Conservation (phyloP, 495 filamentous ascomycete species). For the Jackrogersella multiformis region DNA sequence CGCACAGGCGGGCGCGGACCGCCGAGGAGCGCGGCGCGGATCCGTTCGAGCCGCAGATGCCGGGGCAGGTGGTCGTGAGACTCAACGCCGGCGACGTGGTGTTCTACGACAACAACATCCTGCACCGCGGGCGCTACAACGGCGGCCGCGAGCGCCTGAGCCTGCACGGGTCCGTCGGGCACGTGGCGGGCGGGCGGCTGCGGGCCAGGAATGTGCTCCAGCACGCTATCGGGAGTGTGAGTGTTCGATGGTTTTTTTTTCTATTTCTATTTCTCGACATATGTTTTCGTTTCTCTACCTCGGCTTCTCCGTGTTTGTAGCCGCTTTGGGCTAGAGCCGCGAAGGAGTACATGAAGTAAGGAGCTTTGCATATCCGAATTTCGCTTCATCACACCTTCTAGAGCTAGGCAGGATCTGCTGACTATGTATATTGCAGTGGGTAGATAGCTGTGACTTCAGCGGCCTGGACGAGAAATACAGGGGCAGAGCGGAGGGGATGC, state of each 20-base stretch:
- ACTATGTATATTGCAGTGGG: slow-evolving; percentile 60
- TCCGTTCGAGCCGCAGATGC: slow-evolving; percentile 65
- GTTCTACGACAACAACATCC: slow-evolving; percentile 89
- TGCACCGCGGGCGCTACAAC: slow-evolving; percentile 81
- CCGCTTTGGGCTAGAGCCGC: background rate
- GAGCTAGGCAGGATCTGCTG: slow-evolving; percentile 11
- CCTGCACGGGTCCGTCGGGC: slow-evolving; percentile 82
- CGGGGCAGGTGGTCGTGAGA: slow-evolving; percentile 68
- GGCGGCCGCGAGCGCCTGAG: slow-evolving; percentile 71
- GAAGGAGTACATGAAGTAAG: background rate
- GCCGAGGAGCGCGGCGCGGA: slow-evolving; percentile 68
- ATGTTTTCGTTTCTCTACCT: background rate
- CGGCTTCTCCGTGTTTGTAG: background rate
- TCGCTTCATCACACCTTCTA: background rate
- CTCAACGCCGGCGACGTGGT: slow-evolving; percentile 77
- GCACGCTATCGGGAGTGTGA: slow-evolving; percentile 73
- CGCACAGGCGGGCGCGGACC: slow-evolving; percentile 72
- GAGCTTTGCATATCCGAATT: background rate
- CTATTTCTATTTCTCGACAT: background rate
- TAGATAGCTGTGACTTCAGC: slow-evolving; percentile 64
- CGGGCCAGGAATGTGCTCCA: slow-evolving; percentile 83
- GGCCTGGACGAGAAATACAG: slow-evolving; percentile 46
- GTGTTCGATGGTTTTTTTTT: too few species aligned
- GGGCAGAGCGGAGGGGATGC: slow-evolving; percentile 63
- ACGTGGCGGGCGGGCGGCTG: slow-evolving; percentile 60